Evolutionary conservation across 2,329 filamentous ascomycete species (phyloP), one percentile per base, ranked within the genome.

Genomic region (Fusarium sarcochroum): DNA sequence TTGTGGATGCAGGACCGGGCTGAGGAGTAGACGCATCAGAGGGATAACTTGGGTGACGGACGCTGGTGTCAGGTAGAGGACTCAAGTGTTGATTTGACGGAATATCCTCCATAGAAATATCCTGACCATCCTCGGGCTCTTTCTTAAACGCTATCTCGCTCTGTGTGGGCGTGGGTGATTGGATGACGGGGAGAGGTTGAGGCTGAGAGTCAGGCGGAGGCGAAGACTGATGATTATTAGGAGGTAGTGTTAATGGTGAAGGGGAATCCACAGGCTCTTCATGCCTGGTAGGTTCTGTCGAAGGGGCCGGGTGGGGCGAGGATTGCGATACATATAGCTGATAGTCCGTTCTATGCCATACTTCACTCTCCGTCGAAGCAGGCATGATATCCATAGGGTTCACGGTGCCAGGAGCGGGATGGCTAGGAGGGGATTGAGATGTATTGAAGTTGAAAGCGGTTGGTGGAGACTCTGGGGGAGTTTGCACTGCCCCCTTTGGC

Each of bases 381-480:
- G 80, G 82, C 85, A 86, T 86, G 30, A 87, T 82, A 48, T 85
- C 83, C 81, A 85, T 85, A 1, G 85, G 85, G 40, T 86, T 86
- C 11, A 85, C 84, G 6, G 84, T 86, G 34, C 82, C 83, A 5
- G 81, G 80, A 3, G 80, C 78, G 35, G 83, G 77, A 47, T 78
- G 68, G 6, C 58, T 54, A 14, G 79, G 74, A 44, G 78, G 75
- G 20, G 75, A 75, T 48, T 77, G 72, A 23, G 75, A 74, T 9
- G 68, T 57, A 50, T 62, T 69, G 35, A 74, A 69, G 44, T 69
- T 73, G 52, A 63, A 63, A 11, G 72, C 59, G 23, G 55, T 47
- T 8, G 73, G 70, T 38, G 75, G 70, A 17, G 76, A 74, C 37
- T 75, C 57, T 23, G 75, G 75, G 47, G 72, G 69, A 14, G 70